phyloP scores from a whole-genome alignment of 495 filamentous ascomycete genomes.

The Hypoxylon lienhwacheense region DNA sequence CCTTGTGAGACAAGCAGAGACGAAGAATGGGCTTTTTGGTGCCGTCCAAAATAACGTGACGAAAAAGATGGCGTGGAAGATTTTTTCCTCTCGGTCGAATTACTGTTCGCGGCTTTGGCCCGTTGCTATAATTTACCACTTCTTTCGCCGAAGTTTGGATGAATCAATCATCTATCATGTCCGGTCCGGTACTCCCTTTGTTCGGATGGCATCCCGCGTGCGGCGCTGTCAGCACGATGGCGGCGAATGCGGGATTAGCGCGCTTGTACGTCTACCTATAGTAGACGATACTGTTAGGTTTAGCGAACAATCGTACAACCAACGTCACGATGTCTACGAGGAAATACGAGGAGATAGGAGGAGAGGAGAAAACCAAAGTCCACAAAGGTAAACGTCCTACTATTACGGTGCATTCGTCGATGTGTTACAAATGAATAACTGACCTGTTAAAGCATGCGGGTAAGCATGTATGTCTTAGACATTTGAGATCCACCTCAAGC shows the following conservation, averaged over 20 bases:
- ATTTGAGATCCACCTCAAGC: constrained; percentile 17
- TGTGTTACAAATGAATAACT: constrained; percentile 4
- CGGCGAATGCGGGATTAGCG: constrained; percentile 22
- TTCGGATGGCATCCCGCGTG: background rate
- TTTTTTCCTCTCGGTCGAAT: constrained; percentile 31
- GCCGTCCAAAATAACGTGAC: constrained; percentile 48
- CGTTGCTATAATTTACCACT: constrained; percentile 10
- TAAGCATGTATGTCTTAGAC: constrained; percentile 35
- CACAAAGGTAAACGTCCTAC: constrained; percentile 3
- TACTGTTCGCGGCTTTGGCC: constrained; percentile 13
- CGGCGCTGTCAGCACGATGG: constrained; percentile 14
- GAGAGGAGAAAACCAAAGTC: background rate
- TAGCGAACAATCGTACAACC: constrained; percentile 4
- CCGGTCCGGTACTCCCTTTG: background rate
- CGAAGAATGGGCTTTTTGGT: constrained; percentile 41
- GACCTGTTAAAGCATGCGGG: constrained; percentile 7
- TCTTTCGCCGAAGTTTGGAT: background rate
- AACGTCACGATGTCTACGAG: constrained; percentile 11
- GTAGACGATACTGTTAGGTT: constrained; percentile 2
- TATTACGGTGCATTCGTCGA: constrained; percentile 9
- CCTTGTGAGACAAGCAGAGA: constrained; percentile 36
- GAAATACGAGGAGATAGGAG: no score
- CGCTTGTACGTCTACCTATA: constrained; percentile 21
- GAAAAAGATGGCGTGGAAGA: constrained; percentile 45
- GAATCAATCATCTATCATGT: constrained; percentile 5